A percentile compares a stretch with the other conserved stretches of the same genome.
These are phyloP conservation scores for Falciphora oryzae DNA, from an alignment of 2,329 filamentous ascomycete genomes.

Conservation along the genomic window DNA sequence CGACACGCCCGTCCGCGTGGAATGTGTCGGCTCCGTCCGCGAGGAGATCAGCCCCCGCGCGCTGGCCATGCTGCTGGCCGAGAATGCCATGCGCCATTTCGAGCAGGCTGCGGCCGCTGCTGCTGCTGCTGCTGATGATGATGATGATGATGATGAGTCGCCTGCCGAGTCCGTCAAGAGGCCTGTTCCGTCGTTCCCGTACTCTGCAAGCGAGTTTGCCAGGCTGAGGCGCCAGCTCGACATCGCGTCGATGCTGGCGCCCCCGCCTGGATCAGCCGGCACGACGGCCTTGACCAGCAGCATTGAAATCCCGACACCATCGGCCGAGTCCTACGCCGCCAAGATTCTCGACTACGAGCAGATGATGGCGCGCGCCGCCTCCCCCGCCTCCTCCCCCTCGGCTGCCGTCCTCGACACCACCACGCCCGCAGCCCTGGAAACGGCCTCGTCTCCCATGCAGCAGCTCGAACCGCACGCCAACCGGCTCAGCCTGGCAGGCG, in stretches of 20 bases:
- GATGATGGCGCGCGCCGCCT: not conserved
- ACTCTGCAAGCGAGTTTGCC: not conserved
- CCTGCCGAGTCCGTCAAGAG: not conserved
- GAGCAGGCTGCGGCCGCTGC: not conserved
- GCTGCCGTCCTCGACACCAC: not conserved
- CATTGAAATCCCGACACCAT: not conserved
- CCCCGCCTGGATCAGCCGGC: not conserved
- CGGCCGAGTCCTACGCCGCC: not conserved
- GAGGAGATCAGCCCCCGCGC: not conserved
- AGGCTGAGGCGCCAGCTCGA: slow-evolving; percentile 2
- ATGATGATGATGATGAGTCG: not conserved
- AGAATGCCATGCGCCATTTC: slow-evolving; percentile 3
- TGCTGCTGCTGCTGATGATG: not conserved
- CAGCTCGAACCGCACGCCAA: not conserved
- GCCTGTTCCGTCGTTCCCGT: not conserved
- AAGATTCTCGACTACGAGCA: slow-evolving; percentile 6
- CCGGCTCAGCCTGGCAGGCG: not conserved
- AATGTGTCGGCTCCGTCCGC: not conserved
- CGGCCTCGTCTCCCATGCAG: not conserved
- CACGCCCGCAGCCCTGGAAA: not conserved
- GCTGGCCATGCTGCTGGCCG: slow-evolving; percentile 1
- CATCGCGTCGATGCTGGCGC: slow-evolving; percentile 4
- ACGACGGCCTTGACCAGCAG: too few species aligned
- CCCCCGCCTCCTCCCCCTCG: not conserved
- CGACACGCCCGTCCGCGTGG: slow-evolving; percentile 4